Conservation (phyloP, 371 early-diverging fungal species). For the Circinella minor region DNA sequence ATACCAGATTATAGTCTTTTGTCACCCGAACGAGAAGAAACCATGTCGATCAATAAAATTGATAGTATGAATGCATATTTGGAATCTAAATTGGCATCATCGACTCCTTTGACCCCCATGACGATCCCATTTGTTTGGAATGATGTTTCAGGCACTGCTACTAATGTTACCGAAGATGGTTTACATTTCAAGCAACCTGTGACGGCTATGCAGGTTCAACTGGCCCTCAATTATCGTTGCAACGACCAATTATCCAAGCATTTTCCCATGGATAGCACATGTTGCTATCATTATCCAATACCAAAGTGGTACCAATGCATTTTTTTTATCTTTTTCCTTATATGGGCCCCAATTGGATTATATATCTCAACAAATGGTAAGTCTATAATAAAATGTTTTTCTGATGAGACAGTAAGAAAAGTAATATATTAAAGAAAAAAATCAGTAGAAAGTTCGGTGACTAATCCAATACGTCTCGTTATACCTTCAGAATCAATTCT, state of each 20-base stretch:
- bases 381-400: not conserved
- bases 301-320: slow-evolving; percentile 55
- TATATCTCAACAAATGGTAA: slow-evolving; percentile 35
- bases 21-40: slow-evolving; percentile 36
- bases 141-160: slow-evolving; percentile 38
- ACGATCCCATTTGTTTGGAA: slow-evolving; percentile 61
- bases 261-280: slow-evolving; percentile 59
- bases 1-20: slow-evolving; percentile 42
- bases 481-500: slow-evolving; percentile 13
- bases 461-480: not conserved
- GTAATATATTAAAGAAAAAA: too few species aligned
- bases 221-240: slow-evolving; percentile 70
- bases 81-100: slow-evolving; percentile 15
- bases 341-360: slow-evolving; percentile 55
- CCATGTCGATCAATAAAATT: slow-evolving; percentile 52
- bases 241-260: slow-evolving; percentile 53
- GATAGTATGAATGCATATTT: slow-evolving; percentile 61
- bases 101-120: slow-evolving; percentile 29
- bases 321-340: slow-evolving; percentile 47
- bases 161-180: slow-evolving; percentile 61
- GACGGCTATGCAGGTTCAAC: slow-evolving; percentile 50
- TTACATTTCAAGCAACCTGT: slow-evolving; percentile 59
- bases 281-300: slow-evolving; percentile 66
- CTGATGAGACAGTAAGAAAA: too few species aligned
- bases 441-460: slow-evolving; percentile 25